Percentiles rank a stretch among this genome's conserved stretches.
These are phyloP conservation scores for Naganishia sp. DNA, from an alignment of 1,284 basidiomycete species.

Conservation along the genomic window DNA sequence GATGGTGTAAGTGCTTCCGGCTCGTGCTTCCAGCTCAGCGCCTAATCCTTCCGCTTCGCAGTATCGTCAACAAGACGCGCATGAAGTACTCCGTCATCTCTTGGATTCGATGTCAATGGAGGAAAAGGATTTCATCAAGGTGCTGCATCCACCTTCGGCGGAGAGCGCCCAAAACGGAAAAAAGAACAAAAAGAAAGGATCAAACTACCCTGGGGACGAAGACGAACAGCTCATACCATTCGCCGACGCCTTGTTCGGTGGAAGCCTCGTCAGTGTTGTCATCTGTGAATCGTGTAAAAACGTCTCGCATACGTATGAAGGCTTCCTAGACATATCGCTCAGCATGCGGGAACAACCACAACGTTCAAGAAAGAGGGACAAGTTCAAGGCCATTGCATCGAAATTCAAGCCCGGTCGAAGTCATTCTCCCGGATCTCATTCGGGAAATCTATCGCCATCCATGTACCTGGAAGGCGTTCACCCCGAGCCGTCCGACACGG, in stretches of 20 bases:
- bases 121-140: conserved; percentile 71
- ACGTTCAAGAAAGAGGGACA: conserved; percentile 65
- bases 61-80: conserved; percentile 80
- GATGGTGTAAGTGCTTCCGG: conserved; percentile 61
- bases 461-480: conserved; percentile 35
- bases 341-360: conserved; percentile 77
- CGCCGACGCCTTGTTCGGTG: conserved; percentile 85
- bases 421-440: conserved; percentile 23
- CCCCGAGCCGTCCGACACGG: conserved; percentile 10
- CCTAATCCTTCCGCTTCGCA: neutral
- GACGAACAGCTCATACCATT: conserved; percentile 64
- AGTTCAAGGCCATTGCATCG: conserved; percentile 69
- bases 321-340: conserved; percentile 89
- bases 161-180: conserved; percentile 22
- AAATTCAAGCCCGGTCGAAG: conserved; percentile 53
- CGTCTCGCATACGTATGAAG: conserved; percentile 82
- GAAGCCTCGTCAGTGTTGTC: conserved; percentile 80
- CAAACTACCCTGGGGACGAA: conserved; percentile 12
- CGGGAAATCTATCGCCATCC: conserved; percentile 24
- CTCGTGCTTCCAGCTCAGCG: neutral
- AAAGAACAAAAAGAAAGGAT: conserved; percentile 5
- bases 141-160: conserved; percentile 30
- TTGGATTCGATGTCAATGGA: conserved; percentile 95
- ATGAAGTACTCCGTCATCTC: conserved; percentile 84
- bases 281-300: conserved; percentile 89